Conservation (phyloP, 192 early-diverging fungal genomes). For the Coemansia sp. region DNA sequence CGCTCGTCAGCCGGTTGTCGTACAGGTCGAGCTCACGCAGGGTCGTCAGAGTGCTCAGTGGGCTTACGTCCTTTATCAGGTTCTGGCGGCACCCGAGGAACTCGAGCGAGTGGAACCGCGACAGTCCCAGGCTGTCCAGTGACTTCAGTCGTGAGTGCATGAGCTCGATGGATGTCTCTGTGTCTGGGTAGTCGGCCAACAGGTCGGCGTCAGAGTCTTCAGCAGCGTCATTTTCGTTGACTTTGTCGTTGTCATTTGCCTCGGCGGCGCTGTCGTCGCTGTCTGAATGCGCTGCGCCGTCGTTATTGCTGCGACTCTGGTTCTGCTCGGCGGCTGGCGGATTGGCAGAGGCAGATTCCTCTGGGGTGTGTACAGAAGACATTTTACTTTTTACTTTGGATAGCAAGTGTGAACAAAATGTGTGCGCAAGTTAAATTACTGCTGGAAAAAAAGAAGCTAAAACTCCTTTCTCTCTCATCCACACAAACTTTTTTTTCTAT, state of each 20-base stretch:
- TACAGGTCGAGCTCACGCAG: constrained; percentile 91
- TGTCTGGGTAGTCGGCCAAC: constrained; percentile 8
- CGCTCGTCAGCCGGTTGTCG: constrained; percentile 85
- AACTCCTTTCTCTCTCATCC: too few relatives aligned
- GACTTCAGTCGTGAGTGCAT: constrained; percentile 35
- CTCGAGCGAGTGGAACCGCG: constrained; percentile 51
- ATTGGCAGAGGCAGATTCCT: too few relatives aligned
- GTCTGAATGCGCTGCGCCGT: neutral
- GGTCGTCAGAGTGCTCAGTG: constrained; percentile 52
- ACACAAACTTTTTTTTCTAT: too few relatives aligned
- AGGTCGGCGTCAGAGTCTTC: constrained; percentile 8
- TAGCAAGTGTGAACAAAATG: too few relatives aligned
- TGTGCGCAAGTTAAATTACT: too few relatives aligned
- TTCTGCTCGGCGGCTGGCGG: too few relatives aligned
- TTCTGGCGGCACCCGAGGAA: constrained; percentile 82
- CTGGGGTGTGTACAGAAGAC: too few relatives aligned
- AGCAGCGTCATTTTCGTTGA: neutral
- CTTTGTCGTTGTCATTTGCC: neutral
- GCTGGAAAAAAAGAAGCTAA: too few relatives aligned
- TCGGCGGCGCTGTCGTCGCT: constrained; percentile 7
- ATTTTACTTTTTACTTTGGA: too few relatives aligned
- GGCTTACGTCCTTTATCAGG: constrained; percentile 66
- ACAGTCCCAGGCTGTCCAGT: constrained; percentile 22
- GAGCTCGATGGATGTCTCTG: constrained; percentile 37
- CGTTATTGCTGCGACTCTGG: too few relatives aligned